Base-by-base conservation (phyloP, 441 rosid species). In the Croton setiger region DNA sequence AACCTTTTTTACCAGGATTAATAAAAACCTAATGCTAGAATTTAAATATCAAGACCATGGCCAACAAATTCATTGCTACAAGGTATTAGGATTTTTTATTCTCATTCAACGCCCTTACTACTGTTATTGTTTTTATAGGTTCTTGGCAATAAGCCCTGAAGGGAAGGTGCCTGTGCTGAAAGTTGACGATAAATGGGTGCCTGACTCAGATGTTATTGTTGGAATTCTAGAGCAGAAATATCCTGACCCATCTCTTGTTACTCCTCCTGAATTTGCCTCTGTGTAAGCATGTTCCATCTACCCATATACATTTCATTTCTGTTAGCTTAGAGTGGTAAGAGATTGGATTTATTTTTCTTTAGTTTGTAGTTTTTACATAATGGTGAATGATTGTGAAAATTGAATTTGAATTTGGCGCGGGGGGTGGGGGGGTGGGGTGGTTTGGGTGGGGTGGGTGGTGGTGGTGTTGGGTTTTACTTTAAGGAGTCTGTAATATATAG, bases 141-240 rank as follows among this genome's bases (percentile, higher is more conserved):
- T 92, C 63, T 61, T 84, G 83, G 91, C 88, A 18, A 72, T 88
- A 61, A 95, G 76, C 64, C 96, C 98, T 20, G 98, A 85, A 80
- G 96, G 96, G 21, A 92, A 90, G 77, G 91, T 84, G 63, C 99
- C 98, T 12, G 81, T 85, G 75, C 58, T 75, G 73, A 92, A 95
- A 81, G 56, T 90, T 66, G 96, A 95, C 74, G 93, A 85, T 57
- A 86, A 90, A 76, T 95, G 97, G 97, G 85, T 90, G 37, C 13
- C 91, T 67, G 98, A 96, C 68, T 93, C 99, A 47, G 97, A 93
- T 76, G 83, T 89, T 60, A 86, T 91, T 71, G 94, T 84, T 72
- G 85, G 82, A 49, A 78, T 89, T 51, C 69, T 96, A 45, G 97
- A 96, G 70, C 91, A 93, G 82, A 96, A 89, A 69, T 85, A 79